Percentiles rank a stretch among this genome's conserved stretches.
Conservation (phyloP, 1,284 basidiomycete genomes). For the Rhodotorula sp. region DNA sequence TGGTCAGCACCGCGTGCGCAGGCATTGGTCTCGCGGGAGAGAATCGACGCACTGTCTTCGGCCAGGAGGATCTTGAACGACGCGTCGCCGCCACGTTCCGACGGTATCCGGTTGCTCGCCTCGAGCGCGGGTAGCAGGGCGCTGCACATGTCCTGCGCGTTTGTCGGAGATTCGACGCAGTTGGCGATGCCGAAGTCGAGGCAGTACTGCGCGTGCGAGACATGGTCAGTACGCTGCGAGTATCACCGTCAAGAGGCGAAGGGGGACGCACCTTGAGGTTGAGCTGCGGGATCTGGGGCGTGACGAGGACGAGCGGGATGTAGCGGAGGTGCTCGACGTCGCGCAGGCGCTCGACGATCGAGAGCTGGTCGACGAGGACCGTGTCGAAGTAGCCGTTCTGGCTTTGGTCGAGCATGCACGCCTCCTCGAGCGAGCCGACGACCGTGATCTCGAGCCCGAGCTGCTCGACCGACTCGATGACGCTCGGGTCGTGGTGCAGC, state of each 20-base stretch:
- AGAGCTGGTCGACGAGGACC: constrained; percentile 87
- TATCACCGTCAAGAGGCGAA: background rate
- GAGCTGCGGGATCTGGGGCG: constrained; percentile 58
- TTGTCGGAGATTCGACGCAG: constrained; percentile 87
- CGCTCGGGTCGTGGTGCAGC: constrained; percentile 70
- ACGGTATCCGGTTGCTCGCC: constrained; percentile 55
- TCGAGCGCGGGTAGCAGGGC: constrained; percentile 93
- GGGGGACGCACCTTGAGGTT: constrained; percentile 44
- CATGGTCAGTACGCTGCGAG: background rate
- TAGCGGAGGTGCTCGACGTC: constrained; percentile 93
- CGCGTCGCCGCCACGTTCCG: constrained; percentile 60
- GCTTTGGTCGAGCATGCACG: constrained; percentile 55
- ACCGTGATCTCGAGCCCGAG: constrained; percentile 80
- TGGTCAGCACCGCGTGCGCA: background rate
- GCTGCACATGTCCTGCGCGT: constrained; percentile 83
- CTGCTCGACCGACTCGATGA: constrained; percentile 74
- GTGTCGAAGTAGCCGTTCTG: constrained; percentile 86
- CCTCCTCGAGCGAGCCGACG: constrained; percentile 73
- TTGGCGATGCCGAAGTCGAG: constrained; percentile 69
- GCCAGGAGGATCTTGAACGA: constrained; percentile 93
- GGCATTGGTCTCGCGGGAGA: background rate
- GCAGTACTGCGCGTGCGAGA: constrained; percentile 35
- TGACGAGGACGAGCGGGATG: constrained; percentile 93
- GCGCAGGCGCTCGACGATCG: constrained; percentile 80
- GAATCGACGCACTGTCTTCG: constrained; percentile 67